Evolutionary conservation across 345 rosid genomes (phyloP), one percentile per base, ranked within the genome.

Genomic region (Hevea brasiliensis): DNA sequence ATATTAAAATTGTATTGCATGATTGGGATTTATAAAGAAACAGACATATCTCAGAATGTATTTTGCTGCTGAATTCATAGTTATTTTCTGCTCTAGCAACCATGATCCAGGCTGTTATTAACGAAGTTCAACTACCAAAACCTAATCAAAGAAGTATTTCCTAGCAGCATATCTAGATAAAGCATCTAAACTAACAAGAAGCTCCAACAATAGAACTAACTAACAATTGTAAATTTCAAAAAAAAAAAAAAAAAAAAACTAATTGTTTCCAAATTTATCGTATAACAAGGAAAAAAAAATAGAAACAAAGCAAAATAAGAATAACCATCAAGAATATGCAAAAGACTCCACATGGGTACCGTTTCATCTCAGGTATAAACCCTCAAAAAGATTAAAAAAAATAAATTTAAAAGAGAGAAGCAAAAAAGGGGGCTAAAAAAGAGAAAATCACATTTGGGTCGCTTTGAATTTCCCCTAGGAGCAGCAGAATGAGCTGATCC

Each of bases 401-500:
- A n/a, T n/a, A n/a, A 32, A 54, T 8, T 21, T 14, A 29, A 26
- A 14, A 21, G 50, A n/a, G 26, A 67, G 41, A n/a, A 24, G 26
- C 37, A 32, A 32, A 32, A 32, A 32, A 32, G 37, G 37, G 37
- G 64, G 61, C 9, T 21, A 7, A 42, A 21, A 45, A 45, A 35
- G 67, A 68, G 71, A 66, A 57, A 56, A 79, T 75, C 84, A 95
- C 99, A 95, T 84, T 95, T 92, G 77, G 98, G 99, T 56, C 98
- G 90, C 86, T 95, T 95, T 12, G 99, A 88, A 79, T 86, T 87
- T 77, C 89, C 79, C 76, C 94, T 77, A 64, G 84, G 88, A 76
- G 86, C 88, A 29, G 92, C 81, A 76, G 97, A 62, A 88, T 94
- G 96, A 70, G 84, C 85, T 14, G 98, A 90, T 90, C 96, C 96